Evolutionary conservation across 164 flowering plant genomes (phyloP).

Genomic region (Chimonanthus salicifolius): DNA sequence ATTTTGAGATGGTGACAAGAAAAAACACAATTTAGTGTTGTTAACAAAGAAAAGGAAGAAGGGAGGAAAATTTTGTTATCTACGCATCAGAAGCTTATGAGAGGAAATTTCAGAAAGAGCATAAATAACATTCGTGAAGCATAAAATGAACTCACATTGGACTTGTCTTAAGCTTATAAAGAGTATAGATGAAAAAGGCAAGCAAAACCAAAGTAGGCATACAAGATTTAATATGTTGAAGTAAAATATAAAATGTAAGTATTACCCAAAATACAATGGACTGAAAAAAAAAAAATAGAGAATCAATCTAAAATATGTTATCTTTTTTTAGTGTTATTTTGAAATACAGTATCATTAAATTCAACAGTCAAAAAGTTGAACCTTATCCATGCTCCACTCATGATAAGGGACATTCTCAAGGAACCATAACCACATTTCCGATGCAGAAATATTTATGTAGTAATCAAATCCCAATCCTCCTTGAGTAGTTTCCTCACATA

Average conservation of each 20-base stretch:
- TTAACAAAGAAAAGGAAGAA: too few relatives aligned
- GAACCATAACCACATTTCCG: conserved; percentile 83
- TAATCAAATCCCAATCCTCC: conserved; percentile 98
- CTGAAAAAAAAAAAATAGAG: background rate
- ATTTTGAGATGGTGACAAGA: too few relatives aligned
- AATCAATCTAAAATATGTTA: too few relatives aligned
- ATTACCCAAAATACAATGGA: background rate
- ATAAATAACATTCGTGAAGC: background rate
- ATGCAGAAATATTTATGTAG: conserved; percentile 67
- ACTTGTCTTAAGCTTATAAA: too few relatives aligned
- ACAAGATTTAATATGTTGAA: background rate
- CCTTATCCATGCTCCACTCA: conserved; percentile 96
- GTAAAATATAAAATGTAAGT: background rate
- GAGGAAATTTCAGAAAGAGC: background rate
- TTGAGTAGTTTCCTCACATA: conserved; percentile 85
- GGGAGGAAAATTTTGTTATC: background rate
- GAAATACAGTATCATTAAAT: background rate
- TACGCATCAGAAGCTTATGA: background rate
- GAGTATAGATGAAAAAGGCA: background rate
- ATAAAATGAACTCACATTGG: too few relatives aligned
- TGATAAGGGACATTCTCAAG: conserved; percentile 73
- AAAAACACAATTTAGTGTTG: too few relatives aligned
- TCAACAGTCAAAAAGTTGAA: conserved; percentile 15
- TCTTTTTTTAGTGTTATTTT: too few relatives aligned
- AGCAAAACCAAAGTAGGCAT: too few relatives aligned